Base-by-base conservation (phyloP, 192 early-diverging fungal species). In the Nowakowskiella sp. region DNA sequence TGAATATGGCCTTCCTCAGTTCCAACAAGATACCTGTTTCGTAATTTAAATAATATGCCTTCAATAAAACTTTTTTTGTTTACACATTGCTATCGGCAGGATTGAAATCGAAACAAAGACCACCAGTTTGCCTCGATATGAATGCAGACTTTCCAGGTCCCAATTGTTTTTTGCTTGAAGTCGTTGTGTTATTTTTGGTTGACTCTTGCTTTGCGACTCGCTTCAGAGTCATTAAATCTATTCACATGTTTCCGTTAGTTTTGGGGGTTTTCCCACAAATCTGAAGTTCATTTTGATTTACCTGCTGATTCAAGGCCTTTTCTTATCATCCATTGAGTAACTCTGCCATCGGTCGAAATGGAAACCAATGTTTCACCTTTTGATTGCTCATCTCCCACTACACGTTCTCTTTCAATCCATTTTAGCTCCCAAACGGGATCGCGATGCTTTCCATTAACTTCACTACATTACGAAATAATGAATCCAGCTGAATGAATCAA, bases 361-460 rank as follows among this genome's bases (percentile, higher is more conserved):
- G 69, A 70, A 0, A 81, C 66, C 5, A 81, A 47, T 27, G 61
- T 67, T 48, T 81, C 79, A 31, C 58, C 67, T 13, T 66, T 53
- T 8, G 61, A 55, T 22, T 74, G 70, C 55, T 79, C 77, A 30
- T 79, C 76, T 13, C 70, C 70, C 9, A 64, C 49, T 2, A 64
- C 62, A 5, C 64, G 58, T 60, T 76, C 75, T 10, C 67, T 46
- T 51, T 79, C 76, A 7, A 81, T 70, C 79, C 79, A 81, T 34
- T 71, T 70, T 10, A 81, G 59, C 60, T 81, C 77, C 79, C 79
- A 81, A 0, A 81, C 68, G 3, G 79, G 76, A 57, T 81, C 79
- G 32, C 72, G 67, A 47, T 81, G 79, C 47, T 77, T 81, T 24
- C 77, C 78, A 16, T 49, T 43, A 13, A 62, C 66, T 31, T 76